Base-by-base conservation (phyloP, 768 basidiomycete species). In the Fomitopsis pulvina region DNA sequence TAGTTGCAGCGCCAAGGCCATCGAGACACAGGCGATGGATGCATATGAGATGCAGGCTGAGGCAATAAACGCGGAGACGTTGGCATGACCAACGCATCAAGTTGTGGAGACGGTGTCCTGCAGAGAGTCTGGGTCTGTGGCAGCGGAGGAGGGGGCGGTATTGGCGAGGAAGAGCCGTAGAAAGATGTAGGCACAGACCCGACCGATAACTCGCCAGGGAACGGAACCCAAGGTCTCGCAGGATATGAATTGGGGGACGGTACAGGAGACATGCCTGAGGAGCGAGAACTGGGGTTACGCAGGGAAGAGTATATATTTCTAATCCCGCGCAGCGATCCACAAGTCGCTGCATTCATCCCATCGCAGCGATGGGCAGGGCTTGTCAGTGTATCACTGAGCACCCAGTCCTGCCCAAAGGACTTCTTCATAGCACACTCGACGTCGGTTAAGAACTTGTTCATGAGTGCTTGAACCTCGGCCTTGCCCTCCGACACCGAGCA, bases 371-470 rank as follows among this genome's bases (percentile, higher is more conserved):
- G n/a, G n/a, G 22, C 12, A 21, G 32, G 20, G 43, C 28, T n/a
- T 40, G 32, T 32, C 50, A 25, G 34, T 26, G 48, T 7, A 12
- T 20, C 12, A 14, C 41, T 10, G 16, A n/a, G 16, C 41, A 21
- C 46, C 56, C 55, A 60, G 18, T 52, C 55, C 21, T 51, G 34
- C 24, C 57, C 60, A 40, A 62, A 62, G 1, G 56, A 40, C 45
- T 45, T 50, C 14, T 34, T 45, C 54, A 60, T 56, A 18, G 47
- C 54, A 16, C 46, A 18, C 28, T 59, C 57, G 40, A 59, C 51
- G 26, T 61, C 54, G 12, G 26, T 40, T 27, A 52, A 50, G 54
- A 61, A 59, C 20, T 49, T 42, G 3, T 49, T 48, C 41, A 55
- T 48, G 11, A 57, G 50, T 22, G 27, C 46, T 39, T 56, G 47